These are phyloP conservation scores for Jatropha multifida DNA, from an alignment of 441 rosid species.

Conservation along the genomic window DNA sequence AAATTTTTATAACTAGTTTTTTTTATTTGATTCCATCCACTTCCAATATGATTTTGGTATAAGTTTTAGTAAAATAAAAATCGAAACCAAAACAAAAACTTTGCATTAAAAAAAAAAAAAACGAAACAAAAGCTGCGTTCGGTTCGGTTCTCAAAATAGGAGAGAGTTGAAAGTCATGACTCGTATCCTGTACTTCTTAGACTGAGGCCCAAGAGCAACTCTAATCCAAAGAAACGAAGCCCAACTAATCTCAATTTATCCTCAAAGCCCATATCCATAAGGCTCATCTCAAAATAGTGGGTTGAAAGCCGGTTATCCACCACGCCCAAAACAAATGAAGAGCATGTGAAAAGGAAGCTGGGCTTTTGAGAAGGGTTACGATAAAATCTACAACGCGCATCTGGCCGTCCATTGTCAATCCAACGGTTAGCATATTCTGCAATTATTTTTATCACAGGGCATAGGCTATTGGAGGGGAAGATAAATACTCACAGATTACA, in stretches of 20 bases:
- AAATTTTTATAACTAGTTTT: too few relatives aligned
- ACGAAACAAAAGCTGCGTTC: too few relatives aligned
- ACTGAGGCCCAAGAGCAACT: too few relatives aligned
- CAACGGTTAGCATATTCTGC: conserved; percentile 22
- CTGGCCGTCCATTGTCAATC: conserved; percentile 28
- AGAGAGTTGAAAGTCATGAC: too few relatives aligned
- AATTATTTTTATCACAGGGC: conserved; percentile 14
- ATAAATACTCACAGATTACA: conserved; percentile 13
- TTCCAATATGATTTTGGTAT: too few relatives aligned
- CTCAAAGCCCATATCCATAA: background rate
- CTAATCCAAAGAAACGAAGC: background rate
- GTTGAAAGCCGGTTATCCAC: background rate
- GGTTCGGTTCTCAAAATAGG: too few relatives aligned
- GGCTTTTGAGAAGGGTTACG: conserved; percentile 7
- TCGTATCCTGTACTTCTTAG: too few relatives aligned
- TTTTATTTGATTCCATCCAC: too few relatives aligned
- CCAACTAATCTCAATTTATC: background rate
- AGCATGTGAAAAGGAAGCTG: background rate
- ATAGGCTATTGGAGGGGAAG: background rate
- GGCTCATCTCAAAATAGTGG: background rate
- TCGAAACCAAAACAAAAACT: too few relatives aligned
- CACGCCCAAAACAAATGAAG: background rate
- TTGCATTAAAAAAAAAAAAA: too few relatives aligned
- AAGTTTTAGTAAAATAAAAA: too few relatives aligned
- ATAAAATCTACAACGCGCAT: background rate